These are phyloP conservation scores for Trichophyton mentagrophytes DNA, from an alignment of 2,329 filamentous ascomycete genomes.

Conservation along the genomic window DNA sequence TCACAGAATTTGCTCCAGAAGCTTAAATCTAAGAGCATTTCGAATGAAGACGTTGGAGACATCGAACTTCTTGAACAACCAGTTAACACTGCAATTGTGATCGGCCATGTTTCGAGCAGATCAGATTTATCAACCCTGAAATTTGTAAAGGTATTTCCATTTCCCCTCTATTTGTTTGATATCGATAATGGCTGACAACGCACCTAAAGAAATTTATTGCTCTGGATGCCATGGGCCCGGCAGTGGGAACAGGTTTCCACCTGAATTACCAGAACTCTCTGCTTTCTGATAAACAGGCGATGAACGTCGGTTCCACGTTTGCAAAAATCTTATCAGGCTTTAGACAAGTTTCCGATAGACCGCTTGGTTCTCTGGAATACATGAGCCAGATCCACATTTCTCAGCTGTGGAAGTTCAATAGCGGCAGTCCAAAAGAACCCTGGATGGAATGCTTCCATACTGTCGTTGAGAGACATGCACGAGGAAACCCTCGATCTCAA, in stretches of 20 bases:
- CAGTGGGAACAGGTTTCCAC: not conserved
- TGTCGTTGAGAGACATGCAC: slow-evolving; percentile 12
- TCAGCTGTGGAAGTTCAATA: slow-evolving; percentile 7
- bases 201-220: not conserved
- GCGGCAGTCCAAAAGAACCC: not conserved
- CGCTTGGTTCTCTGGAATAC: not conserved
- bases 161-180: not conserved
- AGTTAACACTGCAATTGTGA: not conserved
- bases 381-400: slow-evolving; percentile 7
- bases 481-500: slow-evolving; percentile 8
- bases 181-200: not conserved
- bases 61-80: not conserved
- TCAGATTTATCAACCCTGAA: not conserved
- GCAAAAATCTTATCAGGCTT: not conserved
- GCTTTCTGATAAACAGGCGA: not conserved
- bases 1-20: not conserved
- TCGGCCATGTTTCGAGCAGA: not conserved
- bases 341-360: not conserved
- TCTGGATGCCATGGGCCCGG: not conserved
- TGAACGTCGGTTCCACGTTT: not conserved
- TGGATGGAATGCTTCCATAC: slow-evolving; percentile 15
- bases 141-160: not conserved
- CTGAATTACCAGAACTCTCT: slow-evolving; percentile 3
- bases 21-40: not conserved
- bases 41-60: no score